phyloP scores from a whole-genome alignment of 768 basidiomycete species.

The Kwoniella dejecticola region DNA sequence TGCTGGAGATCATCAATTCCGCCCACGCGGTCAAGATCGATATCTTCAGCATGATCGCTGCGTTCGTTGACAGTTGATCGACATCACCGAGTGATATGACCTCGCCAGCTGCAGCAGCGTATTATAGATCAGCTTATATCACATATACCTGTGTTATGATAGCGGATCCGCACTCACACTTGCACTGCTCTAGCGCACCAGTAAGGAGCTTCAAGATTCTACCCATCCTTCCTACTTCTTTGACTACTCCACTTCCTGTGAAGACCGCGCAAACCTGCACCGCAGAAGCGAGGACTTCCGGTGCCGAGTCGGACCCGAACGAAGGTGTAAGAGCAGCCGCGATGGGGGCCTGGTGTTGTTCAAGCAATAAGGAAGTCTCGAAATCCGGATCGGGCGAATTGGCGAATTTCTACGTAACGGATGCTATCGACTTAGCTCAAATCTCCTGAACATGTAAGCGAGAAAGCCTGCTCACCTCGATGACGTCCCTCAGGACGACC shows the following conservation, averaged over 20 bases:
- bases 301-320: conserved; percentile 91
- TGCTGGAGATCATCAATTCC: conserved; percentile 77
- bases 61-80: conserved; percentile 85
- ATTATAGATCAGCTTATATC: neutral
- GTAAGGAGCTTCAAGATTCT: conserved; percentile 87
- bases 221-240: conserved; percentile 87
- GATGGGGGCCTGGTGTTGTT: conserved; percentile 97
- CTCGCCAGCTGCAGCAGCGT: conserved; percentile 65
- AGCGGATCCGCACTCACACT: conserved; percentile 62
- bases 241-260: conserved; percentile 91
- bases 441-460: neutral
- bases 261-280: conserved; percentile 92
- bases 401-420: conserved; percentile 71
- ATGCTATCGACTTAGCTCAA: neutral
- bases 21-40: conserved; percentile 95
- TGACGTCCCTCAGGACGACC: conserved; percentile 84
- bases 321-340: conserved; percentile 96
- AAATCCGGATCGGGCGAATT: conserved; percentile 87
- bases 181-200: conserved; percentile 82
- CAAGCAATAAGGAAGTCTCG: conserved; percentile 81
- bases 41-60: conserved; percentile 89
- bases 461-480: conserved; percentile 64
- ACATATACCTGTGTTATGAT: neutral
- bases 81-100: conserved; percentile 84
- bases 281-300: conserved; percentile 89